Conservation (phyloP, 768 basidiomycete genomes). For the Plicaturopsis crispa region DNA sequence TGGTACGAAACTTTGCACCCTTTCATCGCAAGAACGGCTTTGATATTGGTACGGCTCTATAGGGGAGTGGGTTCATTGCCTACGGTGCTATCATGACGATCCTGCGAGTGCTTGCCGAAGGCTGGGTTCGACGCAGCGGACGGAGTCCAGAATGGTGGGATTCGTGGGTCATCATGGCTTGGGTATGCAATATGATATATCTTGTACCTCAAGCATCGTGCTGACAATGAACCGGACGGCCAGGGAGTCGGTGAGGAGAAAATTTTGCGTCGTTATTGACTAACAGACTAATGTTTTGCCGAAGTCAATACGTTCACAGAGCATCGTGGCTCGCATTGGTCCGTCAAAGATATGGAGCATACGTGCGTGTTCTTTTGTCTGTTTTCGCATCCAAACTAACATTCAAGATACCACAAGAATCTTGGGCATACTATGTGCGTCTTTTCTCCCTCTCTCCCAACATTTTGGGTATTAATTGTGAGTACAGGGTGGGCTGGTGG, state of each 20-base stretch:
- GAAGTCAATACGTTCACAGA: slow-evolving; percentile 90
- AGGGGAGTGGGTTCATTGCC: slow-evolving; percentile 84
- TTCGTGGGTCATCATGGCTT: slow-evolving; percentile 53
- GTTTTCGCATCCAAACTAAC: background rate
- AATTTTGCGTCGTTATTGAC: background rate
- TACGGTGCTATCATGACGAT: slow-evolving; percentile 81
- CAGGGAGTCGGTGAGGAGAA: slow-evolving; percentile 50
- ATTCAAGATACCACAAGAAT: slow-evolving; percentile 32
- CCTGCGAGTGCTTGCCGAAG: slow-evolving; percentile 67
- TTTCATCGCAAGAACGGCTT: background rate
- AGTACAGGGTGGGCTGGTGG: slow-evolving; percentile 91
- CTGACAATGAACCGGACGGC: background rate
- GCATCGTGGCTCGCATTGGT: slow-evolving; percentile 77
- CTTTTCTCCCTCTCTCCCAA: background rate
- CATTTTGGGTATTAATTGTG: slow-evolving; percentile 5
- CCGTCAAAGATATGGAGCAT: slow-evolving; percentile 92
- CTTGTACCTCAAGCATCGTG: background rate
- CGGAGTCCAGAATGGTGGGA: slow-evolving; percentile 84
- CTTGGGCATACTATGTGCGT: slow-evolving; percentile 65
- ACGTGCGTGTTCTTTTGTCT: slow-evolving; percentile 43
- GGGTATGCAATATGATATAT: slow-evolving; percentile 27
- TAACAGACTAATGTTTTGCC: slow-evolving; percentile 2
- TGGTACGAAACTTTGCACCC: too few species aligned
- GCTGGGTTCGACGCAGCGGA: slow-evolving; percentile 65
- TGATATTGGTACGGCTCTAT: slow-evolving; percentile 1